Percentiles rank a stretch among this genome's conserved stretches.
phyloP scores from a whole-genome alignment of 805 yeast species.

The Starmerella gropengiesseri region DNA sequence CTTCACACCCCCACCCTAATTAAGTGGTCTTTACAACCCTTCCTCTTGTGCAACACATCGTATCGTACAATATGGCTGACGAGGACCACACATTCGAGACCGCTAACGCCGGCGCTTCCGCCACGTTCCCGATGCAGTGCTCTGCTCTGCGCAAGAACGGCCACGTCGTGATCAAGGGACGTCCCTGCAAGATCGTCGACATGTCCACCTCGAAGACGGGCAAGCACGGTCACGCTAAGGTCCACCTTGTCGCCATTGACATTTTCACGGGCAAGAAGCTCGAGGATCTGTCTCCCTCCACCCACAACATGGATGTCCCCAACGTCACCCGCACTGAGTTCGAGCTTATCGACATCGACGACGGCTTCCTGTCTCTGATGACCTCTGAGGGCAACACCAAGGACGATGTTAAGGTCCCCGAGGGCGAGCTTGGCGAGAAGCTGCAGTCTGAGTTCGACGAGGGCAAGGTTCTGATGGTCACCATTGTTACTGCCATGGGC shows the following conservation, averaged over 20 bases:
- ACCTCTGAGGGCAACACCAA: slow-evolving; percentile 96
- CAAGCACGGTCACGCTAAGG: slow-evolving; percentile 99
- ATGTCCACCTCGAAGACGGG: slow-evolving; percentile 99
- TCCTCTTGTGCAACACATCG: slow-evolving; percentile 5
- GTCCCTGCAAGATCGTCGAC: slow-evolving; percentile 99
- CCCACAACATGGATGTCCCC: slow-evolving; percentile 99
- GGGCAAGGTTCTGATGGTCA: slow-evolving; percentile 94
- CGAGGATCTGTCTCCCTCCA: slow-evolving; percentile 99
- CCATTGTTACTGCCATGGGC: slow-evolving; percentile 96
- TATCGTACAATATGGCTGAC: slow-evolving; percentile 30
- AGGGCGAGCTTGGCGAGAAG: slow-evolving; percentile 92
- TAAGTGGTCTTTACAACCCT: slow-evolving; percentile 4
- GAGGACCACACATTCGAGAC: slow-evolving; percentile 79
- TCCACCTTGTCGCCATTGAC: slow-evolving; percentile 97
- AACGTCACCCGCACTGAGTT: slow-evolving; percentile 89
- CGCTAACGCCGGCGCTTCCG: slow-evolving; percentile 98
- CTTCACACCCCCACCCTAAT: slow-evolving; percentile 8
- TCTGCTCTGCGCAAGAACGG: slow-evolving; percentile 99
- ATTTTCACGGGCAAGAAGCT: slow-evolving; percentile 98
- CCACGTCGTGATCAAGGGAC: slow-evolving; percentile 94
- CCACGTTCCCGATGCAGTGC: slow-evolving; percentile 98
- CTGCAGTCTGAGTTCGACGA: slow-evolving; percentile 89
- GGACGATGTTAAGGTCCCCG: slow-evolving; percentile 98
- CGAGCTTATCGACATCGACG: slow-evolving; percentile 95
- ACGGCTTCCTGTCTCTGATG: slow-evolving; percentile 95